These are phyloP conservation scores for Staphylotrichum tortipilum DNA, from an alignment of 495 filamentous ascomycete species.

Conservation along the genomic window DNA sequence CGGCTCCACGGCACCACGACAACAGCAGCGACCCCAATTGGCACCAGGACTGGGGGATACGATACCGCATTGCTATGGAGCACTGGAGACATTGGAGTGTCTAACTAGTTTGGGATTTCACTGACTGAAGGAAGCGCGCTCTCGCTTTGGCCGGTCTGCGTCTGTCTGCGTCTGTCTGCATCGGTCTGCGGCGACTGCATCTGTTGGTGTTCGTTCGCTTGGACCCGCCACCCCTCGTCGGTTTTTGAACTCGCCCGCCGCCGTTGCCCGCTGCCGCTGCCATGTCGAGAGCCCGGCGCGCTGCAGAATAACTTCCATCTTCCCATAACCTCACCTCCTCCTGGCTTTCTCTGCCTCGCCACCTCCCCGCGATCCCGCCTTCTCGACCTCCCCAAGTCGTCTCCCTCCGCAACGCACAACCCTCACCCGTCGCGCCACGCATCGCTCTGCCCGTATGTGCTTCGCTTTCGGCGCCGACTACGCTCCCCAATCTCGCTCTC, in stretches of 20 bases:
- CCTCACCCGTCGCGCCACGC: too few relatives aligned
- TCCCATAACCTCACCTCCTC: background rate
- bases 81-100: background rate
- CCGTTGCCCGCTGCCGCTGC: conserved; percentile 8
- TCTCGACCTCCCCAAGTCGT: background rate
- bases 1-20: too few relatives aligned
- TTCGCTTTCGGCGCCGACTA: background rate
- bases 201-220: too few relatives aligned
- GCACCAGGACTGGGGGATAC: background rate
- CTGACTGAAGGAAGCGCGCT: too few relatives aligned
- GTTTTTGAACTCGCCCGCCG: too few relatives aligned
- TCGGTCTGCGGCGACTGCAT: too few relatives aligned
- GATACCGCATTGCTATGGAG: conserved; percentile 1
- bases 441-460: background rate
- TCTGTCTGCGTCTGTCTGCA: too few relatives aligned
- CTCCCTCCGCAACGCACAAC: too few relatives aligned
- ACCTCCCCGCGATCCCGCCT: background rate
- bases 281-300: conserved; percentile 19
- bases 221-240: conserved; percentile 4
- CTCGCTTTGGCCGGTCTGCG: too few relatives aligned
- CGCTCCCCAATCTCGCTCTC: background rate
- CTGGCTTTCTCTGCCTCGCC: background rate
- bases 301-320: conserved; percentile 21
- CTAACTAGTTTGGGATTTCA: background rate
- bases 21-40: conserved; percentile 3